Conservation (phyloP, 768 basidiomycete species). For the Phanerochaete sordida region DNA sequence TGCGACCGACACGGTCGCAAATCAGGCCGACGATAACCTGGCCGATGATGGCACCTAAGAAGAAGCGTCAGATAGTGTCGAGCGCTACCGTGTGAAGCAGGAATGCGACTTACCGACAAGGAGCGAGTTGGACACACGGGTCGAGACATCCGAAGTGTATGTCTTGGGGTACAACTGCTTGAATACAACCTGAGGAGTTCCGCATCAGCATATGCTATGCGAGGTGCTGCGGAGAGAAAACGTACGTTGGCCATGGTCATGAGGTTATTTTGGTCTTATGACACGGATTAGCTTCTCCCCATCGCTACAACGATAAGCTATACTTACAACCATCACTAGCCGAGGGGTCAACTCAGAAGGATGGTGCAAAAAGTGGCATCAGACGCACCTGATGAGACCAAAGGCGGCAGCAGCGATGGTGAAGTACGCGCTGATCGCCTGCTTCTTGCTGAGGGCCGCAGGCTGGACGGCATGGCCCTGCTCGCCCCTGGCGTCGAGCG, state of each 20-base stretch:
- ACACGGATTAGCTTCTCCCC: slow-evolving; percentile 1
- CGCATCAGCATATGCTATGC: not conserved
- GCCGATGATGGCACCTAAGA: slow-evolving; percentile 55
- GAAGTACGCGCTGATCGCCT: slow-evolving; percentile 54
- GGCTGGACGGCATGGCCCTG: not conserved
- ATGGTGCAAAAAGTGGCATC: slow-evolving; percentile 24
- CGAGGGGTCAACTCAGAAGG: not conserved
- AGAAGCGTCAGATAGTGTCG: slow-evolving; percentile 6
- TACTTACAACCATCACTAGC: slow-evolving; percentile 26
- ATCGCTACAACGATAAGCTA: not conserved
- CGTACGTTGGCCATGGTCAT: slow-evolving; percentile 67
- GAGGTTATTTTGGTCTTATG: slow-evolving; percentile 61
- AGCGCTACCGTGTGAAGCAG: not conserved
- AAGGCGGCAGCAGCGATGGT: slow-evolving; percentile 63
- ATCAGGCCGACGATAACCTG: slow-evolving; percentile 61
- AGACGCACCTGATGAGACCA: slow-evolving; percentile 44
- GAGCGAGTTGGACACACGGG: slow-evolving; percentile 66
- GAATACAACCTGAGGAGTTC: slow-evolving; percentile 52
- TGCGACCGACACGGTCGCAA: slow-evolving; percentile 74
- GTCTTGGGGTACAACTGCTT: slow-evolving; percentile 57
- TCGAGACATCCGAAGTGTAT: slow-evolving; percentile 60
- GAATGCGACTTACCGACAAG: slow-evolving; percentile 49
- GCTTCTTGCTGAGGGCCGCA: slow-evolving; percentile 29
- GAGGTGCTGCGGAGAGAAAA: slow-evolving; percentile 1
- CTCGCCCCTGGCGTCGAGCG: not conserved